Base-by-base conservation (phyloP, 1,284 basidiomycete genomes). In the Malassezia pachydermatis region DNA sequence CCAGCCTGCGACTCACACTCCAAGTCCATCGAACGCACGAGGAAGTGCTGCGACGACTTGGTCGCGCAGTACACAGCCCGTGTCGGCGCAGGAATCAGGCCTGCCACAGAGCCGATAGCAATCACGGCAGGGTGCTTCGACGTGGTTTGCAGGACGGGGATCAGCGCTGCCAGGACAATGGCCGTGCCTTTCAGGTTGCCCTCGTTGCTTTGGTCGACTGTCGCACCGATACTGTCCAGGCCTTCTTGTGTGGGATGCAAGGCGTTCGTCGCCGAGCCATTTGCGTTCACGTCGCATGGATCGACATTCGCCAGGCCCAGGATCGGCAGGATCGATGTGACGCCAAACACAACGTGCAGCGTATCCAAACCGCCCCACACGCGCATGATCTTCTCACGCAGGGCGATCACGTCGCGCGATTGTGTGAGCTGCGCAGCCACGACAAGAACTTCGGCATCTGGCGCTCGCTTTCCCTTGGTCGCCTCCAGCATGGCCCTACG, bases 31-130 rank as follows among this genome's bases (percentile, higher is more conserved):
- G 83, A 76, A 71, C 85, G 81, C 72, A 85, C 86, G 50, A 88
- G 81, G 35, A 84, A 71, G 38, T 87, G 77, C 2, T 84, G 83
- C 0, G 86, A 84, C 2, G 83, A 76, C 72, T 95, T 95, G 4
- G 84, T 86, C 0, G 87, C 81, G 0, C 80, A 81, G 71, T 95
- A 95, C 23, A 95, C 74, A 0, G 84, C 76, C 14, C 89, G 82
- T 0, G 86, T 88, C 0, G 89, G 89, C 0, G 88, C 81, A 0
- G 88, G 84, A 22, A 89, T 79, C 7, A 84, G 76, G 1, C 86
- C 81, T 2, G 83, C 88, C 4, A 85, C 76, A 6, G 84, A 86
- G 8, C 86, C 87, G 30, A 92, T 74, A 43, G 89, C 79, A 30
- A 85, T 79, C 33, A 92, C 77, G 0, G 84, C 80, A 0, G 89